Evolutionary conservation across 2,329 filamentous ascomycete species (phyloP).

Genomic region (Xylariomycetidae sp.): DNA sequence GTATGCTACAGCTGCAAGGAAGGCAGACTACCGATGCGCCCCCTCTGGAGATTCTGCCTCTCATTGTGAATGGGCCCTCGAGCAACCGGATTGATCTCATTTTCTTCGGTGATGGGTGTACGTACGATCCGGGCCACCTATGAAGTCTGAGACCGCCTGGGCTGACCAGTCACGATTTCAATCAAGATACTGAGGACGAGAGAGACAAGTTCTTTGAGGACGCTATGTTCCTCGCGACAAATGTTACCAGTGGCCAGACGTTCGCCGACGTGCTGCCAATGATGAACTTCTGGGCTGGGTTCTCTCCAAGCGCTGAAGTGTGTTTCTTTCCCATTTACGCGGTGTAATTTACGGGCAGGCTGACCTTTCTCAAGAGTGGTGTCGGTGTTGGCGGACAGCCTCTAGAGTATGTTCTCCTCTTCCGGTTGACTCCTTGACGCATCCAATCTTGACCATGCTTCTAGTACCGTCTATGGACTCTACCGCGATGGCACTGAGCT

Average conservation of each 20-base stretch:
- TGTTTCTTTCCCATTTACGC: conserved; percentile 2
- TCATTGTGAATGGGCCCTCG: conserved; percentile 26
- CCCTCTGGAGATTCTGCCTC: conserved; percentile 25
- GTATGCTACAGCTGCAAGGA: conserved; percentile 14
- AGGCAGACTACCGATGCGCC: conserved; percentile 18
- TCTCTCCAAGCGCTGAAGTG: conserved; percentile 23
- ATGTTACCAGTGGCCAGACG: conserved; percentile 25
- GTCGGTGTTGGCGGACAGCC: conserved; percentile 22
- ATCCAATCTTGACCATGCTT: too few relatives aligned
- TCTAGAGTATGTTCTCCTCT: conserved; percentile 21
- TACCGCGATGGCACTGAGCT: conserved; percentile 28
- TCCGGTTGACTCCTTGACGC: too few relatives aligned
- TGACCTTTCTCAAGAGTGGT: conserved; percentile 19
- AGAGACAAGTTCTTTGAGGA: conserved; percentile 28
- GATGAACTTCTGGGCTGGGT: conserved; percentile 28
- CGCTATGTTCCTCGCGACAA: conserved; percentile 20
- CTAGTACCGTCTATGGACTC: conserved; percentile 27
- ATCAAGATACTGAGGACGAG: conserved; percentile 23
- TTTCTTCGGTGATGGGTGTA: conserved; percentile 28
- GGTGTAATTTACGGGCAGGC: too few relatives aligned
- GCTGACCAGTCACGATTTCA: too few relatives aligned
- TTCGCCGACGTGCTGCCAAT: conserved; percentile 24
- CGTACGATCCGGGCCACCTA: too few relatives aligned
- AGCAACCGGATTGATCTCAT: conserved; percentile 26
- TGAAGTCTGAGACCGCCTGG: too few relatives aligned